These are phyloP conservation scores for Zymoseptoria tritici DNA, from an alignment of 2,329 filamentous ascomycete genomes.

Conservation along the genomic window DNA sequence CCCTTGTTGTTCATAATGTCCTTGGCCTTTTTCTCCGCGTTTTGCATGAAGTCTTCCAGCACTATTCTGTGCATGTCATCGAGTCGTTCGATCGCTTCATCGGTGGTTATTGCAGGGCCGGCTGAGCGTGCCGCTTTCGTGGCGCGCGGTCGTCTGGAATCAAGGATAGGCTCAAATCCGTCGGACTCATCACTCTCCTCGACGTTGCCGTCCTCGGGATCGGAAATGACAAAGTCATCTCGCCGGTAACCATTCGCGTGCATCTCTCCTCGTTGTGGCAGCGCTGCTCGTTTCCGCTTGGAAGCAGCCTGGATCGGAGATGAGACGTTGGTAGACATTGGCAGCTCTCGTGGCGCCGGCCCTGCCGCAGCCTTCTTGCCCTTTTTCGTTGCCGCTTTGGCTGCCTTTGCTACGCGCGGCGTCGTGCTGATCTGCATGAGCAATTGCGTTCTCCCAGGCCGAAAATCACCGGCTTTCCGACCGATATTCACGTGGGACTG, in stretches of 20 bases:
- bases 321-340: constrained; percentile 60
- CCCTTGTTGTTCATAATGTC: constrained; percentile 53
- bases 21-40: constrained; percentile 55
- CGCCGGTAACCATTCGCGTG: constrained; percentile 30
- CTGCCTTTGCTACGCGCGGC: constrained; percentile 23
- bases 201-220: constrained; percentile 24
- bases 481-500: constrained; percentile 60
- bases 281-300: constrained; percentile 28
- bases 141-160: constrained; percentile 33
- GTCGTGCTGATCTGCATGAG: constrained; percentile 46
- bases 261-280: constrained; percentile 21
- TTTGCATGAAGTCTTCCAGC: constrained; percentile 56
- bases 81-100: constrained; percentile 48
- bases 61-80: constrained; percentile 55
- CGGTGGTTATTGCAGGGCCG: constrained; percentile 53
- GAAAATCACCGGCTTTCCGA: constrained; percentile 41
- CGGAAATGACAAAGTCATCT: constrained; percentile 31
- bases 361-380: constrained; percentile 28
- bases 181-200: constrained; percentile 37
- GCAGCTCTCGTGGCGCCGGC: constrained; percentile 39
- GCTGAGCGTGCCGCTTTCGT: constrained; percentile 33
- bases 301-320: constrained; percentile 50
- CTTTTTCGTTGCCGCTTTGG: constrained; percentile 23
- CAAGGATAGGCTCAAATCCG: constrained; percentile 40
- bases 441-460: constrained; percentile 37